Evolutionary conservation across 495 filamentous ascomycete species (phyloP), one percentile per base, ranked within the genome.

Genomic region (Cudoniella acicularis): DNA sequence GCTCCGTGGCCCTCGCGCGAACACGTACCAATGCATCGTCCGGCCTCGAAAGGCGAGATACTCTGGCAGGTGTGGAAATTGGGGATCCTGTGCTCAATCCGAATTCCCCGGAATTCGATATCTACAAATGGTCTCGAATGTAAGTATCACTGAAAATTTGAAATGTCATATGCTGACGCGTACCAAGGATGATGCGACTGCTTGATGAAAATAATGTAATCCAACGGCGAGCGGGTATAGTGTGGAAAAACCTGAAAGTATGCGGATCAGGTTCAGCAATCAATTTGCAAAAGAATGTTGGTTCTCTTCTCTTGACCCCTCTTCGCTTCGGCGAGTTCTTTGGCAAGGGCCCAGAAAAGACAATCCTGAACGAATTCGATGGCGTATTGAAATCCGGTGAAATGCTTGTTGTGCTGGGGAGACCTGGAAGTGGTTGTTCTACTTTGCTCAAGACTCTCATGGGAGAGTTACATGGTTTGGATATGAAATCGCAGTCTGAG

Each of bases 331-430:
- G 63, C 17, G 51, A 67, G 40, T 59, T 65, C 27, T 57, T 65
- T 54, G 79, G 79, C 17, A 69, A 73, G 24, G 75, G 77, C 4
- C 72, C 82, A 41, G 79, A 81, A 67, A 86, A 87, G 68, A 74
- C 89, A 36, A 92, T 93, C 56, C 74, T 94, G 26, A 82, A 82
- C 25, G 72, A 83, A 26, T 90, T 92, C 64, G 86, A 89, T 52
- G 90, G 89, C 1, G 66, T 92, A 6, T 76, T 93, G 1, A 81
- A 81, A 61, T 83, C 80, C 22, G 90, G 90, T 13, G 90, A 94
- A 73, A 91, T 90, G 85, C 74, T 94, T 42, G 77, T 93, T 17
- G 89, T 93, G 0, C 77, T 93, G 20, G 90, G 89, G 17, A 83
- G 85, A 21, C 90, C 90, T 13, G 90, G 86, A 59, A 88, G 79